Evolutionary conservation across 139 green algal genomes (phyloP), one percentile per base, ranked within the genome.

Genomic region (Coelastrella sp.): DNA sequence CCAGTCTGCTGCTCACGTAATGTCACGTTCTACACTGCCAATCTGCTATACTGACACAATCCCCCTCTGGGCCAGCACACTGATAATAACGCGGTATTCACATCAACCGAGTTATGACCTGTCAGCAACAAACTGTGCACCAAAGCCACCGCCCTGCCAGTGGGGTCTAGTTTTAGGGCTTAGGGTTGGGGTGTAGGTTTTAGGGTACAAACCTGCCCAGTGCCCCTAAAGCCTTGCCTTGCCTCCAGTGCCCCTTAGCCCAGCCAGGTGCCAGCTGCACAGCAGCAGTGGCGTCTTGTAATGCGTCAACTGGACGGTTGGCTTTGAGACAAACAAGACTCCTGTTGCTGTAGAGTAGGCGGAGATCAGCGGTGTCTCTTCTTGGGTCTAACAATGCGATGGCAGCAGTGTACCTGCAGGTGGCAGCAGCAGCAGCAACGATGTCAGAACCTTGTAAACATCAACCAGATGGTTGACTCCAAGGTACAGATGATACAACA

Each of bases 231-330:
- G 74, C 74, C 16, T 80, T 80, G 0, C 59, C 80, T 5, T 71
- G 61, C 13, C 80, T 75, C 80, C 80, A 86, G 80, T 86, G 23
- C 13, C 80, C 80, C 80, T 86, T 86, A 4, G 60, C 59, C 80
- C 80, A 86, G 8, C 60, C 80, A 60, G 80, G 80, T 23, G 80
- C 80, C n/a, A 86, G 19, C 20, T 47, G 11, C 4, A 86, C 80
- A 73, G 59, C 80, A 74, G 80, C 80, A 75, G n/a, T 10, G 19
- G 80, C 80, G 22, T 86, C 80, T 22, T 20, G 8, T 56, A 86
- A 71, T n/a, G 80, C 80, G 0, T 64, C 80, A 54, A 14, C 20
- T 20, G 22, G 10, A n/a, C 80, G 23, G 59, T 59, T 59, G 17
- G 59, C n/a, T 54, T 75, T 59, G n/a, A 58, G n/a, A 16, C 5